Evolutionary conservation across 176 grass and related monocot species (phyloP).

Genomic region (Cenchrus americanus): DNA sequence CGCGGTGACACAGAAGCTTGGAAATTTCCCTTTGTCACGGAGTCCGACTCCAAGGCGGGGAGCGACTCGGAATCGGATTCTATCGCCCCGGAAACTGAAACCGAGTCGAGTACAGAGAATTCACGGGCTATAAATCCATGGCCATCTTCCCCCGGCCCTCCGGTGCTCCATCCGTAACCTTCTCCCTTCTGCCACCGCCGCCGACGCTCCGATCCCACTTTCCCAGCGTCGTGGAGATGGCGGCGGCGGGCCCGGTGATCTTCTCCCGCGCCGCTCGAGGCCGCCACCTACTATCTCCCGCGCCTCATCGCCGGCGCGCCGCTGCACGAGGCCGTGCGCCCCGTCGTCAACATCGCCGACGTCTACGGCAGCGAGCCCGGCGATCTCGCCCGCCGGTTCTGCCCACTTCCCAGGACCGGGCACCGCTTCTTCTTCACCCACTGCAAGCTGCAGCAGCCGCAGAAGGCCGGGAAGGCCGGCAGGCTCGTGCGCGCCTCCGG

Average conservation of each 20-base stretch:
- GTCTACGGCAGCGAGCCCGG: background rate
- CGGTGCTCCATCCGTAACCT: too few relatives aligned
- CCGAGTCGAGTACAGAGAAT: too few relatives aligned
- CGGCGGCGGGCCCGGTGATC: background rate
- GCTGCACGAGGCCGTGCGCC: background rate
- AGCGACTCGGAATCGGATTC: too few relatives aligned
- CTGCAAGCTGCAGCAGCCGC: background rate
- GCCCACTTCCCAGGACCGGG: background rate
- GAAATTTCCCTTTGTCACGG: too few relatives aligned
- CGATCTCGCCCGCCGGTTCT: background rate
- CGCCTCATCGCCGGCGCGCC: constrained; percentile 12
- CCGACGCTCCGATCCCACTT: too few relatives aligned
- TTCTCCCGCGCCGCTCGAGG: background rate
- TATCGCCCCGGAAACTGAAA: too few relatives aligned
- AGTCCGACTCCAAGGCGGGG: too few relatives aligned
- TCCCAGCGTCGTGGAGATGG: background rate
- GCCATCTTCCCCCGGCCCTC: too few relatives aligned
- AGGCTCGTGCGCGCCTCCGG: background rate
- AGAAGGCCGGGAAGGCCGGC: background rate
- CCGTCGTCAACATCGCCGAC: background rate
- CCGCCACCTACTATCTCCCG: background rate
- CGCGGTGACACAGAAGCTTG: background rate
- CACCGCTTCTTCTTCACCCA: constrained; percentile 13
- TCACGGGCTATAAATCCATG: too few relatives aligned
- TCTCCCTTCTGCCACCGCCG: too few relatives aligned